Percentiles rank a stretch among this genome's conserved stretches.
phyloP scores from a whole-genome alignment of 495 filamentous ascomycete genomes.

The Penicillium cinerascens region DNA sequence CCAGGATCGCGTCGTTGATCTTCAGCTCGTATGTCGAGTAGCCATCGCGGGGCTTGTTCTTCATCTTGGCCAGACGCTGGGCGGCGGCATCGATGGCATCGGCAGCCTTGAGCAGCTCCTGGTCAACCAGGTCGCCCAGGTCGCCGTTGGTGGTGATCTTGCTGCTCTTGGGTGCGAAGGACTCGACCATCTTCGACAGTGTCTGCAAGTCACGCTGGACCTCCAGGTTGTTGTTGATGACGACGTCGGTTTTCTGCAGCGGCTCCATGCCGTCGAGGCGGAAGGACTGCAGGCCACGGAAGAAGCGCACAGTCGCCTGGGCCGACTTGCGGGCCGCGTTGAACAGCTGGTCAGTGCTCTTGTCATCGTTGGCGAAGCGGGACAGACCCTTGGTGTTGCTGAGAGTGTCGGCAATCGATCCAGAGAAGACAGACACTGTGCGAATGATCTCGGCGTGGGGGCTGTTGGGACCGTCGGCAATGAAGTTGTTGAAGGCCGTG shows the following conservation, averaged over 20 bases:
- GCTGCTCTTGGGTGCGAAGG: slow-evolving; percentile 79
- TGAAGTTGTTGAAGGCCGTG: slow-evolving; percentile 95
- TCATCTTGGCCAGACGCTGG: slow-evolving; percentile 80
- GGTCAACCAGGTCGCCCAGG: slow-evolving; percentile 88
- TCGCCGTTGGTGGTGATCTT: slow-evolving; percentile 81
- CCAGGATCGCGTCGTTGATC: slow-evolving; percentile 91
- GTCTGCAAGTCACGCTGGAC: slow-evolving; percentile 87
- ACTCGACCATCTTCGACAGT: slow-evolving; percentile 86
- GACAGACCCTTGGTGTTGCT: slow-evolving; percentile 95
- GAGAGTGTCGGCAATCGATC: slow-evolving; percentile 88
- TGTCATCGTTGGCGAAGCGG: slow-evolving; percentile 91
- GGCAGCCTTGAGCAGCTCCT: slow-evolving; percentile 88
- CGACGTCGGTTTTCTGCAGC: slow-evolving; percentile 86
- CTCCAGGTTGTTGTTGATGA: slow-evolving; percentile 94
- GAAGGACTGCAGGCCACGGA: slow-evolving; percentile 91
- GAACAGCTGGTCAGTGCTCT: slow-evolving; percentile 80
- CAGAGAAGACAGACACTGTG: slow-evolving; percentile 82
- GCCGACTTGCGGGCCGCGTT: slow-evolving; percentile 81
- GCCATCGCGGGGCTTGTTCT: slow-evolving; percentile 87
- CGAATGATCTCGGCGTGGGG: slow-evolving; percentile 89
- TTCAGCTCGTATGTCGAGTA: slow-evolving; percentile 96
- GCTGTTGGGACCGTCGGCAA: slow-evolving; percentile 93
- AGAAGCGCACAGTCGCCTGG: slow-evolving; percentile 87
- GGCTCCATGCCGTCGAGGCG: slow-evolving; percentile 84
- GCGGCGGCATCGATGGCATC: slow-evolving; percentile 92